Percentiles rank a stretch among this genome's conserved stretches.
These are phyloP conservation scores for Nepenthes mirabilis DNA, from an alignment of 148 eudicot genomes.

Conservation along the genomic window DNA sequence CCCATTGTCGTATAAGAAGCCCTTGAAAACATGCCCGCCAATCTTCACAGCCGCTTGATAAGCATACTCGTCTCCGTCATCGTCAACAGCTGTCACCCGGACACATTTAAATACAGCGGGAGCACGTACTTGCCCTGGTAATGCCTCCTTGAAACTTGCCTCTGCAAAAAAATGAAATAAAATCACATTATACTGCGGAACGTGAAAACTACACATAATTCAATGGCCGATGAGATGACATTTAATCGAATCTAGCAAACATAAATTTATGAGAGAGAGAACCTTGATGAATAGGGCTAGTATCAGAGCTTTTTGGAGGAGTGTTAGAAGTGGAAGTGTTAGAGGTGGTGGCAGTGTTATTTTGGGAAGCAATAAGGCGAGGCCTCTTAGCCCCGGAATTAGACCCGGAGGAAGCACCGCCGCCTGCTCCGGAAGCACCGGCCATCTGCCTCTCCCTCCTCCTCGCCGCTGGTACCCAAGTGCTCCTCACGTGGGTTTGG, in stretches of 20 bases:
- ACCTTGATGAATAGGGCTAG: conserved; percentile 86
- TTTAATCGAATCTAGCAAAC: background rate
- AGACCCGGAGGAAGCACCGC: conserved; percentile 55
- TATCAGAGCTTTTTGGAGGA: conserved; percentile 75
- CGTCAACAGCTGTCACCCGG: conserved; percentile 64
- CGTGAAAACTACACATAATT: background rate
- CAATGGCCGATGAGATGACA: background rate
- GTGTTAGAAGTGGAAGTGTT: conserved; percentile 83
- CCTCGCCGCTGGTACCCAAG: conserved; percentile 91
- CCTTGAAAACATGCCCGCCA: conserved; percentile 86
- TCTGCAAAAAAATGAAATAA: conserved; percentile 18
- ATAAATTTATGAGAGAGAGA: background rate
- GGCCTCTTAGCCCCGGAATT: conserved; percentile 73
- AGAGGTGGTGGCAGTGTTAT: conserved; percentile 41
- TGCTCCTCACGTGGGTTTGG: conserved; percentile 88
- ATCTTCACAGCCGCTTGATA: conserved; percentile 72
- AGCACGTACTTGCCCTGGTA: conserved; percentile 75
- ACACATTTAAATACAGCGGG: conserved; percentile 90
- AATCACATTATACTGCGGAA: too few species aligned
- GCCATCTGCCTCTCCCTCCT: conserved; percentile 56
- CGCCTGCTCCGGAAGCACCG: background rate
- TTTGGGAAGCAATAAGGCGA: conserved; percentile 41
- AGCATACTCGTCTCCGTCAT: conserved; percentile 72
- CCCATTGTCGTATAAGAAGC: conserved; percentile 83
- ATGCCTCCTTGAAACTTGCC: conserved; percentile 52